Percentiles rank a stretch among this genome's conserved stretches.
These are phyloP conservation scores for Chaetoceros muelleri DNA, from an alignment of 108 stramenopile genomes.

Conservation along the genomic window DNA sequence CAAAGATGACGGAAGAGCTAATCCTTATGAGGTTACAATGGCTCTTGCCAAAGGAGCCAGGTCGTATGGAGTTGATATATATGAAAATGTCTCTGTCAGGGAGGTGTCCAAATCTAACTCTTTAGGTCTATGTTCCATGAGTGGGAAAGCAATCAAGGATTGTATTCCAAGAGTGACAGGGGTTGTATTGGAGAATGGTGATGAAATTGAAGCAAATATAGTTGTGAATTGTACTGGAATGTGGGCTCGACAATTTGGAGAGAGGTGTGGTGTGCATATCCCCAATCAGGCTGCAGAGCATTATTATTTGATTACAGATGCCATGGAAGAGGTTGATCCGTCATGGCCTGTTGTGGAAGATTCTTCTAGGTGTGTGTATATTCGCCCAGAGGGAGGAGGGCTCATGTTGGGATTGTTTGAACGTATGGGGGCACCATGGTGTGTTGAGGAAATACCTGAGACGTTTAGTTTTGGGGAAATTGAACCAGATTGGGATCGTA, in stretches of 20 bases:
- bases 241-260: conserved; percentile 70
- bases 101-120: conserved; percentile 12
- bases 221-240: conserved; percentile 77
- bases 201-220: conserved; percentile 25
- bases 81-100: conserved; percentile 22
- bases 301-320: conserved; percentile 71
- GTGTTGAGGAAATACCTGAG: conserved; percentile 25
- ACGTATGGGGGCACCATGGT: conserved; percentile 50
- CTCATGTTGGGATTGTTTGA: conserved; percentile 77
- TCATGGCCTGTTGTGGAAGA: conserved; percentile 78
- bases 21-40: conserved; percentile 66
- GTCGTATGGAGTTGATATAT: conserved; percentile 29
- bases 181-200: conserved; percentile 17
- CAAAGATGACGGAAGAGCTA: conserved; percentile 55
- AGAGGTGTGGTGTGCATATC: conserved; percentile 18
- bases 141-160: neutral
- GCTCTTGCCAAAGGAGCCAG: conserved; percentile 42
- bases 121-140: neutral
- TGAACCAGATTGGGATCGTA: conserved; percentile 68
- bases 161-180: conserved; percentile 24
- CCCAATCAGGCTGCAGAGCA: conserved; percentile 86
- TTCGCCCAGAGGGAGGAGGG: conserved; percentile 69
- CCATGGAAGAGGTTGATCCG: conserved; percentile 50
- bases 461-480: conserved; percentile 56
- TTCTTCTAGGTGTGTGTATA: conserved; percentile 42